These are phyloP conservation scores for Phytophthora ohioensis DNA, from an alignment of 352 stramenopile genomes.

Conservation along the genomic window DNA sequence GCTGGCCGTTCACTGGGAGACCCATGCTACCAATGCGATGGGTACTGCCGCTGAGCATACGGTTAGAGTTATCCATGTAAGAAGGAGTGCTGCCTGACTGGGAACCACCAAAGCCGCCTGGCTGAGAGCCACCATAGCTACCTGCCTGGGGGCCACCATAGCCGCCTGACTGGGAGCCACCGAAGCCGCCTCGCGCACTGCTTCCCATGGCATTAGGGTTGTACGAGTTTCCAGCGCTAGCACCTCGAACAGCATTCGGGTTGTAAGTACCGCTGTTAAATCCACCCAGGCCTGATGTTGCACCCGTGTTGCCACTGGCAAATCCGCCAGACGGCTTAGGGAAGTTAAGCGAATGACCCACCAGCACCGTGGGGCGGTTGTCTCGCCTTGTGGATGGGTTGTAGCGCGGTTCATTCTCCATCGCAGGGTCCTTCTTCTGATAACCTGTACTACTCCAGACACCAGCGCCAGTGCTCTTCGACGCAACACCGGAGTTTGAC, in stretches of 20 bases:
- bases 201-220: conserved; percentile 37
- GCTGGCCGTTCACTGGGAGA: conserved; percentile 59
- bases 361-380: conserved; percentile 85
- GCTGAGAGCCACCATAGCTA: conserved; percentile 6
- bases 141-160: conserved; percentile 5
- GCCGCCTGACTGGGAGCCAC: conserved; percentile 27
- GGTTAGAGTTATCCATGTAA: conserved; percentile 70
- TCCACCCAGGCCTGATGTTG: conserved; percentile 40
- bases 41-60: conserved; percentile 52
- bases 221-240: conserved; percentile 41
- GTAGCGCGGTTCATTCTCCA: conserved; percentile 56
- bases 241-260: conserved; percentile 45
- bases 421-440: conserved; percentile 70
- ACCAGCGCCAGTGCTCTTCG: conserved; percentile 55
- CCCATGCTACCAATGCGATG: conserved; percentile 55
- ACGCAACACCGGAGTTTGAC: conserved; percentile 35
- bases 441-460: conserved; percentile 88
- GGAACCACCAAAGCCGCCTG: conserved; percentile 25
- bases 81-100: conserved; percentile 29
- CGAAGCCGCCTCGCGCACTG: conserved; percentile 24
- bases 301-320: conserved; percentile 48
- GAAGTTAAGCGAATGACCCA: conserved; percentile 83
- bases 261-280: conserved; percentile 63
- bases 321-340: conserved; percentile 57
- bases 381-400: conserved; percentile 64